Percentiles rank a stretch among this genome's conserved stretches.
Evolutionary conservation across 371 early-diverging fungal species (phyloP).

Genomic region (Quaeritorhiza haematococci): DNA sequence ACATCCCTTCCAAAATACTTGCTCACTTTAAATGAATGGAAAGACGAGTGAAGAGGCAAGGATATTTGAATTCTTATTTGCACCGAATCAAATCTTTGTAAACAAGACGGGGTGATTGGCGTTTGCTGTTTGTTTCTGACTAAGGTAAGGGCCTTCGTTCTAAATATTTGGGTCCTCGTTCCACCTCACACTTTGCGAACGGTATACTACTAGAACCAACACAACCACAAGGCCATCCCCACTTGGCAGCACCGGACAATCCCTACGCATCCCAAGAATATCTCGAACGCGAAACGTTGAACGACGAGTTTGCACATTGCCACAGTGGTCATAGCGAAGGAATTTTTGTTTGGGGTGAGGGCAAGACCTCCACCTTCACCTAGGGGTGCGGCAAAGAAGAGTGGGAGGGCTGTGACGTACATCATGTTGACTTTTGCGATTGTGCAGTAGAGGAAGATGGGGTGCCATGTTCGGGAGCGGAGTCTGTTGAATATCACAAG

Average conservation of each 20-base stretch:
- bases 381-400: slow-evolving; percentile 24
- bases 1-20: no score
- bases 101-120: no score
- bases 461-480: slow-evolving; percentile 15
- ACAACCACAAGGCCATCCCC: slow-evolving; percentile 22
- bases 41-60: no score
- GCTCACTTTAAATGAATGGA: no score
- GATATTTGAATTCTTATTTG: no score
- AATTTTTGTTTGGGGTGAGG: slow-evolving; percentile 16
- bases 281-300: slow-evolving; percentile 21
- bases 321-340: slow-evolving; percentile 21
- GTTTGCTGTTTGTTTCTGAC: no score
- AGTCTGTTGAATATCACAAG: neutral
- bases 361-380: slow-evolving; percentile 18
- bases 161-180: no score
- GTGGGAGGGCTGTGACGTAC: slow-evolving; percentile 31
- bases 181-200: no score
- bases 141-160: no score
- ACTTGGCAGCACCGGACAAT: slow-evolving; percentile 7
- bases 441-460: slow-evolving; percentile 32
- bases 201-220: no score
- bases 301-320: slow-evolving; percentile 30
- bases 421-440: slow-evolving; percentile 37
- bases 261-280: slow-evolving; percentile 11
- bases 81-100: no score